Base-by-base conservation (phyloP, 331 rosid genomes). In the Dryas integrifolia region DNA sequence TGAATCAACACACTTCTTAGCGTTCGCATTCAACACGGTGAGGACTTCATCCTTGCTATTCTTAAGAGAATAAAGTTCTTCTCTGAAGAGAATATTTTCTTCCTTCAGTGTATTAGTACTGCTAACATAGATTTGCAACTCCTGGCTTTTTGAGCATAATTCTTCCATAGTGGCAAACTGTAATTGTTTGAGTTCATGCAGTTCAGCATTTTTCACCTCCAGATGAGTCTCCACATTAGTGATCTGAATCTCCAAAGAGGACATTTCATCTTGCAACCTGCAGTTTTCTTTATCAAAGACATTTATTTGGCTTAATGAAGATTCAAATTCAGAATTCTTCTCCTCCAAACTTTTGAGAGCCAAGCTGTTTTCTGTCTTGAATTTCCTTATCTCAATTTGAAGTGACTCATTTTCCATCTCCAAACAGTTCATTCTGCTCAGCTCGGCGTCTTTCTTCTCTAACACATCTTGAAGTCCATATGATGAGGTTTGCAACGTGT, bases 391-490 rank as follows among this genome's bases (percentile, higher is more conserved):
- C 79, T 80, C 84, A 48, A 55, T 24, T 61, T 77, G 75, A 65
- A 84, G 77, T 3, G 39, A 68, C 45, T 80, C 81, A 70, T 77
- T 82, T 74, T 84, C 87, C 62, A 66, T 76, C 73, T 60, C 76
- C 56, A 86, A 79, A 64, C 56, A 65, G 70, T 73, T 78, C 76
- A 82, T 56, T 76, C 83, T 78, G 69, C 72, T 76, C 72, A 89
- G 56, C 82, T 91, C 87, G 5, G 74, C 84, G 70, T 83, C 83
- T 76, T 71, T 82, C 65, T 61, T 64, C 64, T 49, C 80, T 75
- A 92, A 69, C 52, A 79, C 88, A 53, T 75, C 72, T 82, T 82
- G 72, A 60, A 85, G 86, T 55, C 55, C 59, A 65, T 9, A 1
- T 24, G 88, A 85, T 35, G 80, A 82, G 70, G 15, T 81, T 72